These are phyloP conservation scores for Detonula confervacea DNA, from an alignment of 352 stramenopile genomes.

Conservation along the genomic window DNA sequence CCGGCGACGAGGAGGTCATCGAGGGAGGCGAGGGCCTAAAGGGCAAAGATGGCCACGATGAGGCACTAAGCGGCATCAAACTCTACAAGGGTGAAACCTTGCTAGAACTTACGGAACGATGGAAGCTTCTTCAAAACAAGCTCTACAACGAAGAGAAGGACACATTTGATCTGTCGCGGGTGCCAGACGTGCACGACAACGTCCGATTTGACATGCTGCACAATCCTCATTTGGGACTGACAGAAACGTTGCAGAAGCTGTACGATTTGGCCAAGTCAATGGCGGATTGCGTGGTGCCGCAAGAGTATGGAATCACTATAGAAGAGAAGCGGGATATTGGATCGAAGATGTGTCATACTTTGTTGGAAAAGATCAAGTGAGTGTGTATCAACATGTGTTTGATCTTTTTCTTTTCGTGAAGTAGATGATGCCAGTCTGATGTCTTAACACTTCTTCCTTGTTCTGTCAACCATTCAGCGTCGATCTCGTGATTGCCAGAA, in stretches of 20 bases:
- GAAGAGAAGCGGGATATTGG: conserved; percentile 95
- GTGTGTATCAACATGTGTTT: conserved; percentile 49
- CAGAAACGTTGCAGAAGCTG: conserved; percentile 89
- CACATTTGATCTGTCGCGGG: conserved; percentile 93
- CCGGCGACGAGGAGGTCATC: conserved; percentile 84
- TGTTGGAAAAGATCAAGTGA: conserved; percentile 98
- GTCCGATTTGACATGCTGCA: conserved; percentile 98
- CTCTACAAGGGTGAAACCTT: conserved; percentile 98
- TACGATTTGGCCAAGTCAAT: conserved; percentile 94
- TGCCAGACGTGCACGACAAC: conserved; percentile 98
- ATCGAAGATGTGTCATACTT: conserved; percentile 93
- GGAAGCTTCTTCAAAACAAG: conserved; percentile 92
- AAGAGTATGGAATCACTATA: conserved; percentile 93
- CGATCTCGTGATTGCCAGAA: conserved; percentile 85
- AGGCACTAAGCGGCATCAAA: conserved; percentile 83
- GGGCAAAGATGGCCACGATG: conserved; percentile 76
- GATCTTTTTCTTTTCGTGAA: not conserved
- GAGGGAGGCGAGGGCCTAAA: conserved; percentile 86
- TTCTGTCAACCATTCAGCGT: conserved; percentile 38
- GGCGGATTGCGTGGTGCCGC: conserved; percentile 96
- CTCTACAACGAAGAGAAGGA: conserved; percentile 81
- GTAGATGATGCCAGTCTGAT: not conserved
- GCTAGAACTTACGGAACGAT: conserved; percentile 87
- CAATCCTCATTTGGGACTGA: conserved; percentile 92
- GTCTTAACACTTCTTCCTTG: conserved; percentile 8